These are phyloP conservation scores for Cichorium intybus DNA, from an alignment of 140 eudicot species.

Conservation along the genomic window DNA sequence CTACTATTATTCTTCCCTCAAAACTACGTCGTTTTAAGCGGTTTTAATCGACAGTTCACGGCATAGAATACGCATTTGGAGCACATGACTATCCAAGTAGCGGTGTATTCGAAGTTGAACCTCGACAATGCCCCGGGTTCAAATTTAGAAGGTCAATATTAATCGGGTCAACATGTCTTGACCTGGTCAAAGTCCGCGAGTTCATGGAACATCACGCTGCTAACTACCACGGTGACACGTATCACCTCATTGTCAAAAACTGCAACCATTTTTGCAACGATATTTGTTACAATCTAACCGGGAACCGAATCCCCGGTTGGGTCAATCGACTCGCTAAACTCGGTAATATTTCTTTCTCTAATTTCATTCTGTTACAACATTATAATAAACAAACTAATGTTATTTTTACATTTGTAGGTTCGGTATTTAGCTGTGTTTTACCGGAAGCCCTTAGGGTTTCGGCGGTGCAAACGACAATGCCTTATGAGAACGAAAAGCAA, in stretches of 20 bases:
- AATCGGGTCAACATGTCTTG: constrained; percentile 67
- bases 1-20: background rate
- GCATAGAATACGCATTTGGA: constrained; percentile 79
- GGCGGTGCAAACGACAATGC: constrained; percentile 36
- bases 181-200: constrained; percentile 52
- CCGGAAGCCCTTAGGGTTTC: constrained; percentile 50
- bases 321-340: constrained; percentile 78
- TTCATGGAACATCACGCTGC: constrained; percentile 66
- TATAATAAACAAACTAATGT: background rate
- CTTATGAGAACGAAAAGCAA: constrained; percentile 44
- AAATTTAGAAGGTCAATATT: constrained; percentile 69
- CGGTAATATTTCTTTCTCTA: constrained; percentile 37
- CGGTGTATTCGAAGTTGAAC: constrained; percentile 78
- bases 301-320: constrained; percentile 75
- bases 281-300: constrained; percentile 62
- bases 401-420: constrained; percentile 30
- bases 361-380: no score
- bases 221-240: constrained; percentile 62
- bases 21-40: background rate
- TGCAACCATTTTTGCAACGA: constrained; percentile 82
- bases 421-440: constrained; percentile 49
- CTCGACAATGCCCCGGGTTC: constrained; percentile 80
- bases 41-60: constrained; percentile 80
- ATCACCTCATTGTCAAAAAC: constrained; percentile 73
- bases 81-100: constrained; percentile 76